Conservation (phyloP, 1,284 basidiomycete species). For the Anthracocystis walkeri region DNA sequence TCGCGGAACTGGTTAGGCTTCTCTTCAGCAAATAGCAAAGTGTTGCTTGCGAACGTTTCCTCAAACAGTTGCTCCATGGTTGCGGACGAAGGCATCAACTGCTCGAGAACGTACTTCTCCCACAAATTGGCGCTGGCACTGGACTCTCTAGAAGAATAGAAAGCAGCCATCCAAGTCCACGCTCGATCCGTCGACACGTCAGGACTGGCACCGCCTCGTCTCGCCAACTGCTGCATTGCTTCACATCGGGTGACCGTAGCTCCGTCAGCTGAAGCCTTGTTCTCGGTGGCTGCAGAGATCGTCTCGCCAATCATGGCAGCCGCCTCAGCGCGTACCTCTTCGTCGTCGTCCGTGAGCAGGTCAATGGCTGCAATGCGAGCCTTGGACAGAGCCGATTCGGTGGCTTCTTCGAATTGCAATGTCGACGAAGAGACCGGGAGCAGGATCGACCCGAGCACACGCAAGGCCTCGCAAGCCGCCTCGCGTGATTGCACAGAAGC, state of each 20-base stretch:
- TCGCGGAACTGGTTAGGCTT: conserved; percentile 62
- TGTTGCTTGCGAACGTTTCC: conserved; percentile 32
- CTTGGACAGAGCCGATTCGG: conserved; percentile 26
- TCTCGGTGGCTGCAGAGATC: conserved; percentile 11
- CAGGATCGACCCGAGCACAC: conserved; percentile 28
- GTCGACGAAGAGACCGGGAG: conserved; percentile 17
- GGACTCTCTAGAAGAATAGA: conserved; percentile 12
- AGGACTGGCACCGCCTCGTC: conserved; percentile 38
- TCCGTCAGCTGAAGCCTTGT: neutral
- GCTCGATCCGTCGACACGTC: conserved; percentile 49
- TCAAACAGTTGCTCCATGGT: conserved; percentile 27
- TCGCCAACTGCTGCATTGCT: conserved; percentile 35
- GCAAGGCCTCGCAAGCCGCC: conserved; percentile 34
- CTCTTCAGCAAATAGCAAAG: conserved; percentile 56
- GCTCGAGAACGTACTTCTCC: conserved; percentile 31
- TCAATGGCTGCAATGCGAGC: conserved; percentile 42
- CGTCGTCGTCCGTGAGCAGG: conserved; percentile 53
- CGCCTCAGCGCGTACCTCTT: conserved; percentile 51
- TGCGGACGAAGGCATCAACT: conserved; percentile 25
- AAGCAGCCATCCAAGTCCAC: conserved; percentile 50
- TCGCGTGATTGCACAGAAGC: conserved; percentile 52
- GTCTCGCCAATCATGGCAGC: conserved; percentile 49
- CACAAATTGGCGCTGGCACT: conserved; percentile 10
- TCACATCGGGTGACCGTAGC: conserved; percentile 15
- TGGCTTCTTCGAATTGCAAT: neutral